A percentile compares a stretch with the other conserved stretches of the same genome.
Conservation (phyloP, 2,329 filamentous ascomycete species). For the Trichoderma atroviride region DNA sequence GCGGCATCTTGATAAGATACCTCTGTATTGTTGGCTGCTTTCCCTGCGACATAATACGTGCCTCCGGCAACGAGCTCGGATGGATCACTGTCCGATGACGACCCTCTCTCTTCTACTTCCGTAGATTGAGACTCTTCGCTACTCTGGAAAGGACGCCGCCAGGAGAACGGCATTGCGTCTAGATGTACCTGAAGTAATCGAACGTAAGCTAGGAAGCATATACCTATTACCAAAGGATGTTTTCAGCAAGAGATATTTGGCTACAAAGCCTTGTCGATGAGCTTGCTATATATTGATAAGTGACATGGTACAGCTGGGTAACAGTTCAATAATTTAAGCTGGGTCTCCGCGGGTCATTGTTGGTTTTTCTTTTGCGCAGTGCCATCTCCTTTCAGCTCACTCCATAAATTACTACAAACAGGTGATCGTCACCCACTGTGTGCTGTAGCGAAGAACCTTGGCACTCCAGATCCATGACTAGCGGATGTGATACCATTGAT, state of each 20-base stretch:
- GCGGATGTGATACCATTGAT: conserved; percentile 17
- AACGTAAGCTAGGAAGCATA: not conserved
- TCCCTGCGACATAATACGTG: conserved; percentile 20
- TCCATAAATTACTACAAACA: not conserved
- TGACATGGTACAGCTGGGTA: not conserved
- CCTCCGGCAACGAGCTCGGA: conserved; percentile 20
- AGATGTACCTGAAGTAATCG: not conserved
- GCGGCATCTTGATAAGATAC: conserved; percentile 62
- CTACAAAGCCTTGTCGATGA: not conserved
- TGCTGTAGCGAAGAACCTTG: not conserved
- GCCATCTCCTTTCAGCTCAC: not conserved
- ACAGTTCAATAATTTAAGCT: not conserved
- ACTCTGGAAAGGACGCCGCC: conserved; percentile 30
- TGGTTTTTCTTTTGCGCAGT: not conserved
- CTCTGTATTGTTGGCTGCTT: conserved; percentile 50
- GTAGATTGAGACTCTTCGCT: conserved; percentile 21
- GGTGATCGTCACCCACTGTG: not conserved
- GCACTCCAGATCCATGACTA: not conserved
- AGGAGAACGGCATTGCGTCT: conserved; percentile 27
- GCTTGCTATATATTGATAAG: not conserved
- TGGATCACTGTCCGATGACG: conserved; percentile 16
- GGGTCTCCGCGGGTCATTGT: not conserved
- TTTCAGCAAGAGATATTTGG: not conserved
- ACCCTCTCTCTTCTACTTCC: conserved; percentile 29
- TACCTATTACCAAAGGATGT: not conserved